phyloP scores from a whole-genome alignment of 2,329 filamentous ascomycete genomes.

The Talaromyces sp. region DNA sequence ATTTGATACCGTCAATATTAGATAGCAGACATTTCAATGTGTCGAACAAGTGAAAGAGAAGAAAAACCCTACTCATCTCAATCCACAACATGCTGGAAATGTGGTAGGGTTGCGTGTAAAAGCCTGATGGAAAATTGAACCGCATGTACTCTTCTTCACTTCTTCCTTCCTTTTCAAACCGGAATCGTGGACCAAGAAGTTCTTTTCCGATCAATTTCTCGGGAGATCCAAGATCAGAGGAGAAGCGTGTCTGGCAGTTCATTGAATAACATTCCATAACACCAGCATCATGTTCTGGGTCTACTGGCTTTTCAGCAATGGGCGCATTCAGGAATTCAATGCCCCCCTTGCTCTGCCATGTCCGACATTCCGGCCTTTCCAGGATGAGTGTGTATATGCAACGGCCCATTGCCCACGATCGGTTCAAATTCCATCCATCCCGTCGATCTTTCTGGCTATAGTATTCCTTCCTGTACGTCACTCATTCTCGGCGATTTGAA shows the following conservation, averaged over 20 bases:
- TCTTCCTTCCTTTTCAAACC: neutral
- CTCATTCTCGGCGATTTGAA: neutral
- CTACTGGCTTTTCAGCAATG: slow-evolving; percentile 1
- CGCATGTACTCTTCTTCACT: neutral
- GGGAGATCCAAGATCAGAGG: neutral
- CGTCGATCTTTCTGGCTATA: neutral
- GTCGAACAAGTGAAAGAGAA: no score
- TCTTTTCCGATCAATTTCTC: neutral
- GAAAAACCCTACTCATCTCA: no score
- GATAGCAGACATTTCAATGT: neutral
- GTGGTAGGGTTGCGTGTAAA: neutral
- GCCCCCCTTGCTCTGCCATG: neutral
- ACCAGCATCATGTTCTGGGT: neutral
- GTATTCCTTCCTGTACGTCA: neutral
- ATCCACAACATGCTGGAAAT: neutral
- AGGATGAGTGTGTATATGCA: neutral
- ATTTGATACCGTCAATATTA: neutral
- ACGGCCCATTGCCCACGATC: no score
- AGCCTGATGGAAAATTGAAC: neutral
- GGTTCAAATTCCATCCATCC: no score
- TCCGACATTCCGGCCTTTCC: slow-evolving; percentile 4
- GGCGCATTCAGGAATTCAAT: slow-evolving; percentile 1
- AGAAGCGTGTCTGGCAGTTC: no score
- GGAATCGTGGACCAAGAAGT: neutral
- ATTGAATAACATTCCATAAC: neutral